Evolutionary conservation across 2,329 filamentous ascomycete species (phyloP).

Genomic region (Rhytidhysteron rufulum): DNA sequence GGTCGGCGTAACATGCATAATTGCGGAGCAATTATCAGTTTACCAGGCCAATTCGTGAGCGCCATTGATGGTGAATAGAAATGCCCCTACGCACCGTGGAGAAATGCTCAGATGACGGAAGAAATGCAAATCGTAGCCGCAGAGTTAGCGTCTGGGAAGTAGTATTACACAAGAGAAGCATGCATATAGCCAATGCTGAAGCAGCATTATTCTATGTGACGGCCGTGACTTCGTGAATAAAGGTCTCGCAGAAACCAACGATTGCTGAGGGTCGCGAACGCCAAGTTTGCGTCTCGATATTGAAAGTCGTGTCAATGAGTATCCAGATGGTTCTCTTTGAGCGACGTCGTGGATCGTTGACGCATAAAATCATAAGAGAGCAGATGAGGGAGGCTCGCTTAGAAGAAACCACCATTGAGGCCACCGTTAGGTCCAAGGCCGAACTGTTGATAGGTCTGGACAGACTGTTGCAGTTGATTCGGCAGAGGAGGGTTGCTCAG

Average conservation of each 20-base stretch:
- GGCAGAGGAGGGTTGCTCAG: constrained; percentile 35
- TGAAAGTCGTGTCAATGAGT: constrained; percentile 16
- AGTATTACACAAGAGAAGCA: constrained; percentile 34
- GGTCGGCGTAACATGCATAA: neutral
- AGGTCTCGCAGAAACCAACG: constrained; percentile 11
- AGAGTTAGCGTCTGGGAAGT: neutral
- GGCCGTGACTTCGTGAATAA: constrained; percentile 4
- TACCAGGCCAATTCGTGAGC: neutral
- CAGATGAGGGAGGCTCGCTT: constrained; percentile 13
- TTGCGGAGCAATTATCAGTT: neutral
- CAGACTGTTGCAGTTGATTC: constrained; percentile 33
- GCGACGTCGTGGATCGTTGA: constrained; percentile 46
- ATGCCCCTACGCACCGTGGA: neutral
- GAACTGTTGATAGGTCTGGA: constrained; percentile 33
- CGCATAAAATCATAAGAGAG: constrained; percentile 45
- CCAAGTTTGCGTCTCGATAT: constrained; percentile 19
- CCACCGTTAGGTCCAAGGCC: constrained; percentile 28
- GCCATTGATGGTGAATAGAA: neutral
- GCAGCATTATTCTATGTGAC: constrained; percentile 11
- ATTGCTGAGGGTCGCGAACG: constrained; percentile 20
- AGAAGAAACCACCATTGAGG: constrained; percentile 46
- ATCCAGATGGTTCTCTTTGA: constrained; percentile 13
- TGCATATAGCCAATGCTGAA: constrained; percentile 13
- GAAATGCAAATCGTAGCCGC: neutral
- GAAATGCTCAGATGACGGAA: constrained; percentile 1